phyloP scores from a whole-genome alignment of 805 yeast species.

The Blastobotrys robertii region DNA sequence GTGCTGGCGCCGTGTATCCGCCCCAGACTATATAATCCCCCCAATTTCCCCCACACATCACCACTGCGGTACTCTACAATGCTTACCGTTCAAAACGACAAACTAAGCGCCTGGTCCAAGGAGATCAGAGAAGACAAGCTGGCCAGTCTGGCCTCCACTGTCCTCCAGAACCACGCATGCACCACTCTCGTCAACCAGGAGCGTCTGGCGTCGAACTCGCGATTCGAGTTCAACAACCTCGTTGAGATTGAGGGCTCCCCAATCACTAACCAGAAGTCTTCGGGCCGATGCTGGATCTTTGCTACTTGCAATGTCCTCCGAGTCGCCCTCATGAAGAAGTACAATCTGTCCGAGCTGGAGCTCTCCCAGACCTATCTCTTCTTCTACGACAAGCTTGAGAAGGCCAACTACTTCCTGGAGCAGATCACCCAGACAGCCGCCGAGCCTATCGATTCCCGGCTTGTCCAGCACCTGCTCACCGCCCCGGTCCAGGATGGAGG shows the following conservation, averaged over 20 bases:
- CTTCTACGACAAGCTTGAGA: slow-evolving; percentile 81
- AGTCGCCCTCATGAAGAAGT: slow-evolving; percentile 47
- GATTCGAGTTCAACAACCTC: slow-evolving; percentile 29
- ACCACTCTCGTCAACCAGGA: slow-evolving; percentile 22
- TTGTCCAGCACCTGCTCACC: slow-evolving; percentile 52
- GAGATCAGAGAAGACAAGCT: slow-evolving; percentile 20
- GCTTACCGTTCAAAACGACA: slow-evolving; percentile 4
- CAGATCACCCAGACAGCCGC: slow-evolving; percentile 61
- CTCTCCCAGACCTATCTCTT: slow-evolving; percentile 70
- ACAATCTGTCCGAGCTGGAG: slow-evolving; percentile 59
- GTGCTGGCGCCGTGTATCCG: no score
- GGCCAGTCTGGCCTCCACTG: slow-evolving; percentile 24
- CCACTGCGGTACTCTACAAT: not conserved
- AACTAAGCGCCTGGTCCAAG: slow-evolving; percentile 19
- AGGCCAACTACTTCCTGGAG: slow-evolving; percentile 70
- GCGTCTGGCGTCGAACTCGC: slow-evolving; percentile 10
- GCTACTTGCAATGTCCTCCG: slow-evolving; percentile 73
- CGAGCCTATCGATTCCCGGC: slow-evolving; percentile 58
- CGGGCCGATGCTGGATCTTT: slow-evolving; percentile 86
- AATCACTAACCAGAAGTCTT: slow-evolving; percentile 59
- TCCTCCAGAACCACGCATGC: slow-evolving; percentile 23
- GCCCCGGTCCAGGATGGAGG: slow-evolving; percentile 80
- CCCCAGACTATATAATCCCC: no score
- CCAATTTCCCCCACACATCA: no score
- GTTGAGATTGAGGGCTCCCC: slow-evolving; percentile 49